Evolutionary conservation across 345 rosid genomes (phyloP), one percentile per base, ranked within the genome.

Genomic region (Camelina neglecta): DNA sequence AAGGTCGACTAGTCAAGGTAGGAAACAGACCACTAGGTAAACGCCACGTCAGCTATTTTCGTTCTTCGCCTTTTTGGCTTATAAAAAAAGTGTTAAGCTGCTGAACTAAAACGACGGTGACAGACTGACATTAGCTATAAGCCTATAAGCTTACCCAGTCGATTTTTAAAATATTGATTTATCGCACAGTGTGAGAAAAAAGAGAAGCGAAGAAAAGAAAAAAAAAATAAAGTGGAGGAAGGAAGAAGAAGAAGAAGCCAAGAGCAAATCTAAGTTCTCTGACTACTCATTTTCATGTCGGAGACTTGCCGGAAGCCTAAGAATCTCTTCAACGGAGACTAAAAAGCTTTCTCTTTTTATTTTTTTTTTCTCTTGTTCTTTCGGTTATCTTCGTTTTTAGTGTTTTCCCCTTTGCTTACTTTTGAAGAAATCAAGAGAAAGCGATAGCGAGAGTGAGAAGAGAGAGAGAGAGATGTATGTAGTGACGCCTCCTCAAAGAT

Each of bases 401-500:
- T 36, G 58, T 63, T 65, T 42, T 35, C 38, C 71, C 70, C 60
- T 71, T 65, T 65, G 64, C 81, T 72, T 66, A 72, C 20, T 42
- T 66, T 60, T 44, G 74, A 78, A 66, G 72, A 58, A 41, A 76
- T 7, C 50, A 53, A 67, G 78, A 87, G 72, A 36, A 15, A 64
- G 47, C 10, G 67, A 33, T 9, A 6, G 44, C 0, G 48, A 45
- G 49, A 1, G 49, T 13, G 57, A 75, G 78, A 85, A 29, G 29
- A 26, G n/a, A 44, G 29, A 55, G 50, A 60, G 65, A 79, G 83
- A 85, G 81, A 93, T 92, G 98, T 89, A 92, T 60, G 93, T 85
- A 75, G 92, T 87, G 65, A 96, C 90, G 78, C 97, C 93, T 71
- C 92, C 96, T 72, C 89, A 90, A 86, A 64, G 86, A 79, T 81